A percentile compares a stretch with the other conserved stretches of the same genome.
Conservation (phyloP, 2,329 filamentous ascomycete species). For the Arthrobotrys sphaeroides region DNA sequence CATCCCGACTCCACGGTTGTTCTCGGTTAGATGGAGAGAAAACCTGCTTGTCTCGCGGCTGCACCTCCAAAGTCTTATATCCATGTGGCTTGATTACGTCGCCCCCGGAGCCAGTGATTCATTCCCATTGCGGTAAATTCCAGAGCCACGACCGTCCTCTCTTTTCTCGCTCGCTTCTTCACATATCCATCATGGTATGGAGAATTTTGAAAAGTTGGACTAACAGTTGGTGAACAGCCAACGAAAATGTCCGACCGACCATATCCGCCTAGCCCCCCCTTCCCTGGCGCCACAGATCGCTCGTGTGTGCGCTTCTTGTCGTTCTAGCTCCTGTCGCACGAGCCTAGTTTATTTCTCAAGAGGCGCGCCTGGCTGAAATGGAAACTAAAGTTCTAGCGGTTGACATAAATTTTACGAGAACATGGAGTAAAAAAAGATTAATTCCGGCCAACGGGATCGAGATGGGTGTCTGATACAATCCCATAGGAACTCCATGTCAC, state of each 20-base stretch:
- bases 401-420: background rate
- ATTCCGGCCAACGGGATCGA: conserved; percentile 18
- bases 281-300: conserved; percentile 24
- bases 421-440: background rate
- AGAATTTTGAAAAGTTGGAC: background rate
- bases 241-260: conserved; percentile 10
- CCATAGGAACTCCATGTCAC: background rate
- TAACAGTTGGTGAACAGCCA: background rate
- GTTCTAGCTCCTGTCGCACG: conserved; percentile 38
- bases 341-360: conserved; percentile 11
- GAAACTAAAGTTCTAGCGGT: background rate
- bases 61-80: conserved; percentile 19
- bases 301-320: conserved; percentile 24
- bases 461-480: background rate
- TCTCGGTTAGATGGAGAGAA: conserved; percentile 51
- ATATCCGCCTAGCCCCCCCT: conserved; percentile 18
- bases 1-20: conserved; percentile 51
- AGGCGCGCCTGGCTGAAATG: conserved; percentile 23
- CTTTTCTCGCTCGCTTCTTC: background rate
- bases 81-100: conserved; percentile 50
- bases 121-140: conserved; percentile 39
- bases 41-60: conserved; percentile 48
- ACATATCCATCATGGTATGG: conserved; percentile 29
- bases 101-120: conserved; percentile 9
- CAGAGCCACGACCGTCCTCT: background rate